These are phyloP conservation scores for Boletus bicolor DNA, from an alignment of 768 basidiomycete species.

Conservation along the genomic window DNA sequence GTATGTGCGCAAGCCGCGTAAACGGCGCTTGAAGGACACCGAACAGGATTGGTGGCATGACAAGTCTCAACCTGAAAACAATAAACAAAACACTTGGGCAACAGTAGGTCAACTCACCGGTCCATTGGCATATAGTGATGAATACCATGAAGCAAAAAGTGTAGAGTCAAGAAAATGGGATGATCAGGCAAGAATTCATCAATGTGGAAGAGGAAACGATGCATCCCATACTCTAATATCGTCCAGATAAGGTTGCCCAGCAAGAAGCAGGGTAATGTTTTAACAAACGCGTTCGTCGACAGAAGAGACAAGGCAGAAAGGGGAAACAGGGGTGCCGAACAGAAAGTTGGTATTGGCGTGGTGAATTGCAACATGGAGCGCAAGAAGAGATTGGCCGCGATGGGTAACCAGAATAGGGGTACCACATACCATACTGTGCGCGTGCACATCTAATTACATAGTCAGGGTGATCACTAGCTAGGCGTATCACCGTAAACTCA, in stretches of 20 bases:
- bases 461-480: not conserved
- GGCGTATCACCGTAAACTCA: conserved; percentile 25
- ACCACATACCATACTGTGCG: conserved; percentile 93
- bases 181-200: conserved; percentile 84
- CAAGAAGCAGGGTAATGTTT: conserved; percentile 69
- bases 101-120: conserved; percentile 44
- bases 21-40: conserved; percentile 74
- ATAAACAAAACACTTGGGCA: conserved; percentile 1
- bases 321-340: conserved; percentile 53
- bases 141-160: conserved; percentile 92
- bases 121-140: conserved; percentile 99
- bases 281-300: conserved; percentile 48
- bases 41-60: conserved; percentile 95
- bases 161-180: conserved; percentile 74
- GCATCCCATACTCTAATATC: conserved; percentile 85
- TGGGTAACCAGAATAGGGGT: conserved; percentile 89
- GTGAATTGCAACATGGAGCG: conserved; percentile 84
- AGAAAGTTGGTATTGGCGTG: conserved; percentile 62
- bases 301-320: conserved; percentile 45
- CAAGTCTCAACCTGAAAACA: conserved; percentile 69
- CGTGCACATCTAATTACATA: conserved; percentile 59
- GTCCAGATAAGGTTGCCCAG: conserved; percentile 92
- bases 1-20: conserved; percentile 72
- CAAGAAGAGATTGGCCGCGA: conserved; percentile 71
- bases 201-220: conserved; percentile 97